Conservation (phyloP, 2,329 filamentous ascomycete species). For the Escovopsis sp. region DNA sequence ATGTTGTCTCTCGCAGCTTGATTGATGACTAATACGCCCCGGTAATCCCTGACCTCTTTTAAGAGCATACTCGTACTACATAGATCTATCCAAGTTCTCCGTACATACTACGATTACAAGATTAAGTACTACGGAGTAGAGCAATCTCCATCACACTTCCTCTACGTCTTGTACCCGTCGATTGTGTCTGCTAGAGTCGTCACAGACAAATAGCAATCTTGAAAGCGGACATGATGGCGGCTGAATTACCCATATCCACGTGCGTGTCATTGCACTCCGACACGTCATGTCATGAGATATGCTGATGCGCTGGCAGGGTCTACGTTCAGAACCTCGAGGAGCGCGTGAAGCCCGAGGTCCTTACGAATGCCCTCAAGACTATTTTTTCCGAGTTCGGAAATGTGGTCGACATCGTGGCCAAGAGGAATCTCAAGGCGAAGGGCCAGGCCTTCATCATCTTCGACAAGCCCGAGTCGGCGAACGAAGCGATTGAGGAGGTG, state of each 20-base stretch:
- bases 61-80: too few species aligned
- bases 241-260: conserved; percentile 42
- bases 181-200: too few species aligned
- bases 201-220: not conserved
- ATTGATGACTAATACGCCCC: too few species aligned
- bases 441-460: conserved; percentile 95
- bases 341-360: conserved; percentile 64
- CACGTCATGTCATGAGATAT: conserved; percentile 27
- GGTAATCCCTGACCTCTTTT: too few species aligned
- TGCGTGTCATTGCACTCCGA: conserved; percentile 63
- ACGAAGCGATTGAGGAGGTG: conserved; percentile 70
- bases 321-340: conserved; percentile 82
- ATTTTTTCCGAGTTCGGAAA: conserved; percentile 84
- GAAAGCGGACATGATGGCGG: conserved; percentile 18
- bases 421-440: conserved; percentile 81
- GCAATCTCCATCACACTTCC: too few species aligned
- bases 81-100: too few species aligned
- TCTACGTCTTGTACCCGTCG: too few species aligned
- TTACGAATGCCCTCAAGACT: conserved; percentile 57
- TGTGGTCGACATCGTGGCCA: conserved; percentile 72
- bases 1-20: too few species aligned
- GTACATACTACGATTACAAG: too few species aligned
- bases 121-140: too few species aligned
- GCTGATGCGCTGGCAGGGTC: conserved; percentile 35
- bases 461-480: conserved; percentile 64